These are phyloP conservation scores for Tanacetum coccineum DNA, from an alignment of 129 eudicot species.

Conservation along the genomic window DNA sequence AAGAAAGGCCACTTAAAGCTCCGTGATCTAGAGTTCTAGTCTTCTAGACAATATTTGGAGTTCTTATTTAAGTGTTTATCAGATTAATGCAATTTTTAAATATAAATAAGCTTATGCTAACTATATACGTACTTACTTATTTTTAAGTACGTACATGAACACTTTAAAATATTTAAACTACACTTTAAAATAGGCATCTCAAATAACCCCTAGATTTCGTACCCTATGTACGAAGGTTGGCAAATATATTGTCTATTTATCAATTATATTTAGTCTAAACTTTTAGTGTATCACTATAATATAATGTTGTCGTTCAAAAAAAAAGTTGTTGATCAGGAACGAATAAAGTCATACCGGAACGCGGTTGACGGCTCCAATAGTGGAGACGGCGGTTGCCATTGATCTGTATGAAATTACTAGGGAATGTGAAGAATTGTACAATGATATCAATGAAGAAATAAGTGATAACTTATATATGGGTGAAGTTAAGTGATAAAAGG, in stretches of 20 bases:
- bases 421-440: conserved; percentile 10
- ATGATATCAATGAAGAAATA: conserved; percentile 12
- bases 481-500: conserved; percentile 15
- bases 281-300: too few species aligned
- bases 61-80: too few species aligned
- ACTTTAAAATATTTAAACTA: too few species aligned
- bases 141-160: neutral
- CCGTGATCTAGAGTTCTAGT: neutral
- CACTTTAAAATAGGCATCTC: too few species aligned
- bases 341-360: conserved; percentile 49
- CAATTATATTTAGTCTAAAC: too few species aligned
- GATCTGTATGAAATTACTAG: neutral
- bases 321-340: neutral
- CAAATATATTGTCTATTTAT: too few species aligned
- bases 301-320: neutral
- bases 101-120: neutral
- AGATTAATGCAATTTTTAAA: too few species aligned
- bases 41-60: too few species aligned
- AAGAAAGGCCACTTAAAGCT: neutral
- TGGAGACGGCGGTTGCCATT: conserved; percentile 83
- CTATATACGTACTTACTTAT: too few species aligned
- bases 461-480: conserved; percentile 21
- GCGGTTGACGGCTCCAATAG: conserved; percentile 85
- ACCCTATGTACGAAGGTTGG: too few species aligned
- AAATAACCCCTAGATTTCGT: too few species aligned